Evolutionary conservation across 495 filamentous ascomycete genomes (phyloP).

Genomic region (Sphaerosporella brunnea): DNA sequence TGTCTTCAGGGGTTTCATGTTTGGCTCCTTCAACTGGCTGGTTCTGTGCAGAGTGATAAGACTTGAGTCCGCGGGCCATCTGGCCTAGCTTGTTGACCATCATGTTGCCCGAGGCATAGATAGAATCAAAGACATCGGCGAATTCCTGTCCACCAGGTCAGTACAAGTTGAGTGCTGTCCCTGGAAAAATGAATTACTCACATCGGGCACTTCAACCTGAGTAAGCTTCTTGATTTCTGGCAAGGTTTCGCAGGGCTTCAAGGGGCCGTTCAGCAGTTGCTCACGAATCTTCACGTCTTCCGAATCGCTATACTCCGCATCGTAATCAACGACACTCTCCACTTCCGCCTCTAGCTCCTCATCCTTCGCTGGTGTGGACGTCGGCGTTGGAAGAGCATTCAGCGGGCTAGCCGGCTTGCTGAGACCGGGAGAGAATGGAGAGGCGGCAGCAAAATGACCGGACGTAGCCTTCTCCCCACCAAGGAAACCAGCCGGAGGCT

Average conservation of each 20-base stretch:
- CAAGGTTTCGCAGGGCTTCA: slow-evolving; percentile 18
- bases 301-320: slow-evolving; percentile 32
- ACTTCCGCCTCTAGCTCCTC: slow-evolving; percentile 9
- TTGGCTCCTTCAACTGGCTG: slow-evolving; percentile 33
- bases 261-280: slow-evolving; percentile 31
- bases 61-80: slow-evolving; percentile 57
- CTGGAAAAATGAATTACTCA: slow-evolving; percentile 22
- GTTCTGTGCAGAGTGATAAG: slow-evolving; percentile 50
- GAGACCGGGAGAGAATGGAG: no score
- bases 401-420: no score
- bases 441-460: no score
- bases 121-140: slow-evolving; percentile 49
- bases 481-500: no score
- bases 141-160: slow-evolving; percentile 39
- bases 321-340: slow-evolving; percentile 12
- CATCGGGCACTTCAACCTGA: slow-evolving; percentile 30
- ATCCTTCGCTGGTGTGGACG: no score
- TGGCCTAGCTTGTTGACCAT: slow-evolving; percentile 90
- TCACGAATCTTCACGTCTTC: slow-evolving; percentile 45
- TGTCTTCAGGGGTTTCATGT: slow-evolving; percentile 35
- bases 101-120: slow-evolving; percentile 85
- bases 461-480: no score
- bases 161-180: no score
- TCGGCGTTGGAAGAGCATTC: no score
- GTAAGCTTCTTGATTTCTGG: slow-evolving; percentile 19